Percentiles rank a stretch among this genome's conserved stretches.
phyloP scores from a whole-genome alignment of 495 filamentous ascomycete species.

The Penicilliopsis zonata region DNA sequence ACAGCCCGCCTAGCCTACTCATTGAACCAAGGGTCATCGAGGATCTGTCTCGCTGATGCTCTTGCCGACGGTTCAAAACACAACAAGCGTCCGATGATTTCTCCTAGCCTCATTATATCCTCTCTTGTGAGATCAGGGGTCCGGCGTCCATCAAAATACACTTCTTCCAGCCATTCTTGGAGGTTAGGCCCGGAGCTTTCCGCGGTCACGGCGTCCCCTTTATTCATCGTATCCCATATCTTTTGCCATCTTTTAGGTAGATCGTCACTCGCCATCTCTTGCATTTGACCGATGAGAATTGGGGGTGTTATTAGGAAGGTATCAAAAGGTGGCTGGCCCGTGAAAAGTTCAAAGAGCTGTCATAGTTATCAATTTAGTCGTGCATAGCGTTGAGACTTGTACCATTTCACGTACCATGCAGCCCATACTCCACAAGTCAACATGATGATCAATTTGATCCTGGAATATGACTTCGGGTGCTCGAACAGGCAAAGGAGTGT shows the following conservation, averaged over 20 bases:
- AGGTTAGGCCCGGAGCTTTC: slow-evolving; percentile 13
- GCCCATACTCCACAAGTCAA: slow-evolving; percentile 26
- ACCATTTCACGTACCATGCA: slow-evolving; percentile 15
- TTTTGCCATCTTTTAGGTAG: slow-evolving; percentile 21
- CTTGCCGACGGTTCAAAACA: slow-evolving; percentile 20
- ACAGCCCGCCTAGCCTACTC: slow-evolving; percentile 5
- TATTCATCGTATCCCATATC: slow-evolving; percentile 8
- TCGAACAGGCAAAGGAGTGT: slow-evolving; percentile 13
- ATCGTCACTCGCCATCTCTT: slow-evolving; percentile 17
- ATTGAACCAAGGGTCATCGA: slow-evolving; percentile 23
- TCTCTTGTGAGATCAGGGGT: slow-evolving; percentile 16
- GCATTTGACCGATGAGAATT: slow-evolving; percentile 22
- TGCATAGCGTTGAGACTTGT: neutral
- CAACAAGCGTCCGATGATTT: slow-evolving; percentile 18
- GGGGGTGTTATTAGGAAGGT: slow-evolving; percentile 17
- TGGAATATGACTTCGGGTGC: slow-evolving; percentile 25
- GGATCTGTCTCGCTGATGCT: slow-evolving; percentile 19
- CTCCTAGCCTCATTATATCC: slow-evolving; percentile 17
- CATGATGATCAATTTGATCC: slow-evolving; percentile 14
- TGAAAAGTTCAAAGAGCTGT: slow-evolving; percentile 29
- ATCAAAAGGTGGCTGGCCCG: slow-evolving; percentile 24
- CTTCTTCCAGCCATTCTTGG: slow-evolving; percentile 26
- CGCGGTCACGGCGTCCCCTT: neutral
- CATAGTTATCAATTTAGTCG: slow-evolving; percentile 6
- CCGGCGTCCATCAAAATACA: slow-evolving; percentile 16